phyloP scores from a whole-genome alignment of 257 asterid genomes.

The Fraxinus excelsior region DNA sequence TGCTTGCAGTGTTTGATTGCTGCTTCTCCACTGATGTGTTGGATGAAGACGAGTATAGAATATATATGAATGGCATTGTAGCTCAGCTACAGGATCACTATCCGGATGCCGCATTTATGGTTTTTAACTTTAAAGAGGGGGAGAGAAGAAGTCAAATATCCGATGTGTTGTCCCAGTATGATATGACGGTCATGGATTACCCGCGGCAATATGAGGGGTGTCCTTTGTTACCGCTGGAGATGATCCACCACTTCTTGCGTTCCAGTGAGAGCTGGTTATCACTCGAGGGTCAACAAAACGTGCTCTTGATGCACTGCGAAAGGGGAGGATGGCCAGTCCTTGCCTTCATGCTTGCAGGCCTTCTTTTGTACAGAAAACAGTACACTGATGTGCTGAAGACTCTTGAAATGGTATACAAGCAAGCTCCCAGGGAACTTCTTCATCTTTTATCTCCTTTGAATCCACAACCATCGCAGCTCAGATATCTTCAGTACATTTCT shows the following conservation, averaged over 20 bases:
- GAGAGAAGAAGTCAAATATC: conserved; percentile 87
- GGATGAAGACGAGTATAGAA: conserved; percentile 84
- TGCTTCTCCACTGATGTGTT: conserved; percentile 95
- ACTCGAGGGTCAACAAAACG: conserved; percentile 96
- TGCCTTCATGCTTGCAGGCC: conserved; percentile 99
- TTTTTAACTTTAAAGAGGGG: conserved; percentile 93
- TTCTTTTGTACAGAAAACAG: conserved; percentile 90
- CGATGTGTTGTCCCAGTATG: conserved; percentile 85
- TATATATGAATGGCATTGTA: conserved; percentile 89
- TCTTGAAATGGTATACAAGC: conserved; percentile 92
- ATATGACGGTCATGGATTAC: conserved; percentile 98
- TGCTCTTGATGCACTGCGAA: conserved; percentile 94
- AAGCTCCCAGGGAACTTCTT: conserved; percentile 90
- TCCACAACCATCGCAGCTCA: conserved; percentile 98
- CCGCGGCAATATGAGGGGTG: conserved; percentile 96
- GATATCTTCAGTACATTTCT: conserved; percentile 95
- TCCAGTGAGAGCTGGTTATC: conserved; percentile 99
- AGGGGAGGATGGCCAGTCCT: conserved; percentile 99
- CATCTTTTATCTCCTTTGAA: conserved; percentile 93
- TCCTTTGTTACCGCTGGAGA: conserved; percentile 84
- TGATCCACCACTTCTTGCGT: conserved; percentile 95
- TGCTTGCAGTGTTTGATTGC: conserved; percentile 88
- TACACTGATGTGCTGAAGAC: conserved; percentile 87
- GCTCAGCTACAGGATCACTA: conserved; percentile 97
- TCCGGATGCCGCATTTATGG: conserved; percentile 99